Percentiles rank a stretch among this genome's conserved stretches.
Conservation (phyloP, 352 stramenopile species). For the Pythium folliculosum region DNA sequence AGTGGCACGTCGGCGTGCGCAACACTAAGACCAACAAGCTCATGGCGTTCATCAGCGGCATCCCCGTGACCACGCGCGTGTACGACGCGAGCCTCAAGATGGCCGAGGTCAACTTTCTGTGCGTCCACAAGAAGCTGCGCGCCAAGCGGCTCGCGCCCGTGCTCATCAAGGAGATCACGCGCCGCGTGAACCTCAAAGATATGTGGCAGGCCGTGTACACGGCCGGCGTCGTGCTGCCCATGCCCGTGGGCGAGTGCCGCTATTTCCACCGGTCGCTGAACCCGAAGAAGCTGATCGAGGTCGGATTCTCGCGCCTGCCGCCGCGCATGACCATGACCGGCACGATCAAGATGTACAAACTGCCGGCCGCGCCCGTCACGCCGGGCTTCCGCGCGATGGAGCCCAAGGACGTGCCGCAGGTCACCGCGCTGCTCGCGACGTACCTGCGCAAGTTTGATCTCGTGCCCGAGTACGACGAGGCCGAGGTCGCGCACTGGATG, state of each 20-base stretch:
- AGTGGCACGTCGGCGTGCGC: slow-evolving; percentile 96
- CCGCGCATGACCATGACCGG: slow-evolving; percentile 94
- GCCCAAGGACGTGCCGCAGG: slow-evolving; percentile 47
- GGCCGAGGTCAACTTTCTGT: slow-evolving; percentile 99
- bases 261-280: slow-evolving; percentile 98
- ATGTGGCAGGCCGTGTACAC: slow-evolving; percentile 98
- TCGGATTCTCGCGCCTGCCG: slow-evolving; percentile 94
- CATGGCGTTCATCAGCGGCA: slow-evolving; percentile 96
- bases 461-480: slow-evolving; percentile 83
- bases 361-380: slow-evolving; percentile 51
- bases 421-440: slow-evolving; percentile 44
- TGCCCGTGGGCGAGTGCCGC: slow-evolving; percentile 91
- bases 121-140: slow-evolving; percentile 98
- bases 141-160: slow-evolving; percentile 95
- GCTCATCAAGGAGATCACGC: slow-evolving; percentile 99
- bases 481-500: slow-evolving; percentile 97
- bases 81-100: slow-evolving; percentile 50
- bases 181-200: slow-evolving; percentile 93
- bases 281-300: slow-evolving; percentile 98
- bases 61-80: slow-evolving; percentile 85
- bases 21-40: slow-evolving; percentile 90
- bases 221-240: slow-evolving; percentile 95
- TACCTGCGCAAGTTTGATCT: slow-evolving; percentile 79
- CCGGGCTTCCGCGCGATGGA: slow-evolving; percentile 58
- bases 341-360: slow-evolving; percentile 89